Evolutionary conservation across 169 alveolate species (phyloP).

Genomic region (Plasmodium coatneyi): DNA sequence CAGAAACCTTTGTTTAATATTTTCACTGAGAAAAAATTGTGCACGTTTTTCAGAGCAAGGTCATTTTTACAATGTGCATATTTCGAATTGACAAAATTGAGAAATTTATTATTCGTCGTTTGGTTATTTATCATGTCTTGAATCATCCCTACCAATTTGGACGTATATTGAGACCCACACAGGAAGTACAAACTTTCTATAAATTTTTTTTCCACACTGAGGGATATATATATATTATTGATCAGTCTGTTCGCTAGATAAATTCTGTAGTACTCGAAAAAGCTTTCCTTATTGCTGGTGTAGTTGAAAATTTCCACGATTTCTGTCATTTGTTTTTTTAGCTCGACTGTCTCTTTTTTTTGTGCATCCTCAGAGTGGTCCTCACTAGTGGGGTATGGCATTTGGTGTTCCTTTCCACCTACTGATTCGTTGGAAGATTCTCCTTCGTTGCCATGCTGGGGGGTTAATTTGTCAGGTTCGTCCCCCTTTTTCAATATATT

Average conservation of each 20-base stretch:
- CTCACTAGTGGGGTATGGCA: neutral
- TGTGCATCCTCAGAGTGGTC: neutral
- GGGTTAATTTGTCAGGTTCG: neutral
- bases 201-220: conserved; percentile 78
- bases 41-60: neutral
- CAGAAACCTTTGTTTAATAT: conserved; percentile 85
- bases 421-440: neutral
- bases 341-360: neutral
- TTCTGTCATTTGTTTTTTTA: conserved; percentile 61
- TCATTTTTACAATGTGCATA: neutral
- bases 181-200: conserved; percentile 83
- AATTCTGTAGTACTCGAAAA: conserved; percentile 62
- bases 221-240: conserved; percentile 56
- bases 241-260: conserved; percentile 70
- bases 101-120: conserved; percentile 76
- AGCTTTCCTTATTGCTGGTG: conserved; percentile 60
- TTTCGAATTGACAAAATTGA: conserved; percentile 11
- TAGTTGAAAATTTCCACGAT: conserved; percentile 61
- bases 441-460: neutral
- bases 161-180: conserved; percentile 88
- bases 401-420: neutral
- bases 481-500: conserved; percentile 26
- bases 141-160: conserved; percentile 89
- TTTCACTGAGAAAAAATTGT: conserved; percentile 79
- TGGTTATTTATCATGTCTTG: conserved; percentile 79